These are phyloP conservation scores for Ceratocystis albifundus DNA, from an alignment of 2,329 filamentous ascomycete species.

Conservation along the genomic window DNA sequence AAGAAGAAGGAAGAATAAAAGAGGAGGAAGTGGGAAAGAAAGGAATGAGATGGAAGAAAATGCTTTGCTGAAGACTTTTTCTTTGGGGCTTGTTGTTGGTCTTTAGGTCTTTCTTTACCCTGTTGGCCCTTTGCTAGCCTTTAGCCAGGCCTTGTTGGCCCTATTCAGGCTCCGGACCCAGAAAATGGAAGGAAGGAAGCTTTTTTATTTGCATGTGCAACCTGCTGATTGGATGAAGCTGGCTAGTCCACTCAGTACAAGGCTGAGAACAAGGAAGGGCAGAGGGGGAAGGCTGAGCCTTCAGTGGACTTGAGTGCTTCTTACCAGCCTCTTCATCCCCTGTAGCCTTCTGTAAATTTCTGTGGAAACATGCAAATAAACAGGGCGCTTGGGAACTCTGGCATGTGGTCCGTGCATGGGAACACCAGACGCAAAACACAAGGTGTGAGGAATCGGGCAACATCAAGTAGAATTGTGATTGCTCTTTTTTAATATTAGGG, in stretches of 20 bases:
- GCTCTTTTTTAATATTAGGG: too few relatives aligned
- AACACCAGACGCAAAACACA: background rate
- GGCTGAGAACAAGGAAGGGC: background rate
- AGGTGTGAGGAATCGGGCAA: background rate
- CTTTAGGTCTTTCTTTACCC: background rate
- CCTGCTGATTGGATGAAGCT: background rate
- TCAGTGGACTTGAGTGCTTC: background rate
- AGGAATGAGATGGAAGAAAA: conserved; percentile 5
- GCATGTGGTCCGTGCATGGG: background rate
- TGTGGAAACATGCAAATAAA: background rate
- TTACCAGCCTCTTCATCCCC: background rate
- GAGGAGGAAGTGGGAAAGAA: conserved; percentile 9
- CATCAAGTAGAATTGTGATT: too few relatives aligned
- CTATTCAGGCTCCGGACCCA: background rate
- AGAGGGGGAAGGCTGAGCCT: background rate
- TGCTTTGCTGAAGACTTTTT: conserved; percentile 12
- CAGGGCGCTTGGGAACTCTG: background rate
- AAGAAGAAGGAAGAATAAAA: conserved; percentile 10
- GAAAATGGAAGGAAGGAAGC: background rate
- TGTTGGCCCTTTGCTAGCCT: background rate
- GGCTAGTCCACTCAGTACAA: background rate
- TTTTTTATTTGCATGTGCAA: background rate
- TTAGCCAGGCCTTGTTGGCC: background rate
- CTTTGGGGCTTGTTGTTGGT: background rate
- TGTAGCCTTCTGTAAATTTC: background rate